Conservation (phyloP, 148 eudicot genomes). For the Nepenthes mirabilis region DNA sequence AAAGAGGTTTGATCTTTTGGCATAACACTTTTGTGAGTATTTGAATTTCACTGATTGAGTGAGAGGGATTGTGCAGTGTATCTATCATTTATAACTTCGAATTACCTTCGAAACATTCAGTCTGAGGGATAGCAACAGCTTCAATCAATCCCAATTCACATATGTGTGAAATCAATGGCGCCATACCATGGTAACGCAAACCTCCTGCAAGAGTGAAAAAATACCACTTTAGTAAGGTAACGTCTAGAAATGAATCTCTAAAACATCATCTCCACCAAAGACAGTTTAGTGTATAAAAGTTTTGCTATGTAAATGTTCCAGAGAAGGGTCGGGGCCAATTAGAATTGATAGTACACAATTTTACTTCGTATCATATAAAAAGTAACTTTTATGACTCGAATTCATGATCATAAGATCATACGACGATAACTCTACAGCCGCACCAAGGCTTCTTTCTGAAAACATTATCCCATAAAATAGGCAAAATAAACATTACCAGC, state of each 20-base stretch:
- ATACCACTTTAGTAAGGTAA: neutral
- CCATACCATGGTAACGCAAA: slow-evolving; percentile 93
- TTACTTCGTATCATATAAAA: no score
- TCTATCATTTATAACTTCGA: neutral
- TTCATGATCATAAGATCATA: no score
- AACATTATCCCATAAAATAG: neutral
- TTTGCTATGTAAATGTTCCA: neutral
- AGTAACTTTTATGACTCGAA: no score
- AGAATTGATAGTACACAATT: no score
- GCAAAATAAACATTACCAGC: slow-evolving; percentile 36
- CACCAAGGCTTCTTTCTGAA: no score
- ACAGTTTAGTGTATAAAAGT: no score
- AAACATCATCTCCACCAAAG: no score
- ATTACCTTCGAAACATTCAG: slow-evolving; percentile 83
- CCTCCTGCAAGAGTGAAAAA: slow-evolving; percentile 41
- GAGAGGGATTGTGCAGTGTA: no score
- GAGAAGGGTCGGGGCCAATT: neutral
- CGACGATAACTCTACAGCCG: no score
- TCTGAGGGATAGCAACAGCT: slow-evolving; percentile 78
- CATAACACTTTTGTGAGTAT: no score
- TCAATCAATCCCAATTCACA: slow-evolving; percentile 87
- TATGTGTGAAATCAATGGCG: slow-evolving; percentile 87
- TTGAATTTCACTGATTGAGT: no score
- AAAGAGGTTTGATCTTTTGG: no score
- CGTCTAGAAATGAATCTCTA: neutral